These are phyloP conservation scores for Trichophyton benhamiae DNA, from an alignment of 2,329 filamentous ascomycete genomes.

Conservation along the genomic window DNA sequence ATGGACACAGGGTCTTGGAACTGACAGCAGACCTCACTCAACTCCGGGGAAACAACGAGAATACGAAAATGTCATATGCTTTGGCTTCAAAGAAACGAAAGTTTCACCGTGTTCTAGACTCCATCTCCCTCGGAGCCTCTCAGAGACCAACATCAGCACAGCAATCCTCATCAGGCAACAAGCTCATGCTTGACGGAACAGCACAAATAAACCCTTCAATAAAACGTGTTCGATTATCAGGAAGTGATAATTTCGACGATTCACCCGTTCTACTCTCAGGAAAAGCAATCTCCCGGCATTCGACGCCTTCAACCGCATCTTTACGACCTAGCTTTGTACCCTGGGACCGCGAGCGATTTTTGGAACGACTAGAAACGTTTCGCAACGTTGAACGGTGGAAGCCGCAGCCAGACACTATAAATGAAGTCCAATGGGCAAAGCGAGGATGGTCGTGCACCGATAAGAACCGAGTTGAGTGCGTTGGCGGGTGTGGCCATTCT, in stretches of 20 bases:
- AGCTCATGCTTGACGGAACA: background rate
- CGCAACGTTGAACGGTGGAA: slow-evolving; percentile 86
- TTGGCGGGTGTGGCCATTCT: slow-evolving; percentile 68
- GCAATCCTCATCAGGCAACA: background rate
- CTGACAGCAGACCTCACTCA: background rate
- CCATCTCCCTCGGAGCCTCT: slow-evolving; percentile 24
- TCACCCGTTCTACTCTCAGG: slow-evolving; percentile 1
- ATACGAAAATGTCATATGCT: slow-evolving; percentile 31
- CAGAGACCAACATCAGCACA: slow-evolving; percentile 6
- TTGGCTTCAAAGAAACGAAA: slow-evolving; percentile 37
- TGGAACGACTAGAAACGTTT: slow-evolving; percentile 72
- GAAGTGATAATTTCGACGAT: slow-evolving; percentile 5
- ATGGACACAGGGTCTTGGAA: too few relatives aligned
- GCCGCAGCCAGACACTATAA: slow-evolving; percentile 75
- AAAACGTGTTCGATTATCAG: slow-evolving; percentile 13
- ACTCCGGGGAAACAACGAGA: background rate
- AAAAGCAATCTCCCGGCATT: background rate
- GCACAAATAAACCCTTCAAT: slow-evolving; percentile 8
- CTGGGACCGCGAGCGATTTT: slow-evolving; percentile 69
- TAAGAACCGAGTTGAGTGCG: slow-evolving; percentile 71
- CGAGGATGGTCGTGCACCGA: slow-evolving; percentile 79
- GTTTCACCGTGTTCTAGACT: slow-evolving; percentile 36
- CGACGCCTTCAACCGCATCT: slow-evolving; percentile 20
- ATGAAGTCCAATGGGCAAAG: slow-evolving; percentile 90
- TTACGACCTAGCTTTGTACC: slow-evolving; percentile 64